Evolutionary conservation across 2,329 filamentous ascomycete genomes (phyloP), one percentile per base, ranked within the genome.

Genomic region (Diaporthe citri): DNA sequence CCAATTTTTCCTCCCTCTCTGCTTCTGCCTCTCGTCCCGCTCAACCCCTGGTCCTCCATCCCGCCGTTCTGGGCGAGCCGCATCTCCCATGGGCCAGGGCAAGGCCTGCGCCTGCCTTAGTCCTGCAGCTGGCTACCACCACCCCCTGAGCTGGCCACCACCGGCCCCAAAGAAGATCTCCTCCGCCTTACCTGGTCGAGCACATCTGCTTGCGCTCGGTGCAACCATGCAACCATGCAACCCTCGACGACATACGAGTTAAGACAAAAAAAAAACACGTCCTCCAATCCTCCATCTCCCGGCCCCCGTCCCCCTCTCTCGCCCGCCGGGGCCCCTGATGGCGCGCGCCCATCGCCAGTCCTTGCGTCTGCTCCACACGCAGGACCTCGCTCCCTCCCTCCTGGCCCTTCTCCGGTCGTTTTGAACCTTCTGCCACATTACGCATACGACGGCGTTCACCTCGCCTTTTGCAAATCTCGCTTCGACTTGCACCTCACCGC

Each of bases 61-160:
- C 76, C 76, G 76, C 78, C 77, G 76, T 75, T 80, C 80, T 79
- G 79, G 79, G 78, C 77, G 59, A 78, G 79, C 79, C 80, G 79
- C 75, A 76, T 76, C 25, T 25, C 59, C 51, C 34, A 51, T 25
- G 52, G 56, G 56, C 55, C 52, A 48, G 67, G 67, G 52, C 70
- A 59, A 41, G 55, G 55, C 36, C 41, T 43, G 36, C 39, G 55
- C 70, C 39, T 71, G 57, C 69, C 41, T 72, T 72, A 75, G 73
- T 74, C 74, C 55, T 72, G 67, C 60, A 71, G 74, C 71, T 74
- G 62, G 60, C 56, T 25, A 64, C 59, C 59, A 64, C 59, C 39
- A 25, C 41, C 59, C 55, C 74, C 70, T 75, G 74, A 69, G 52
- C 55, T 66, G 46, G 31, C 10, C 25, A 25, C 59, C 56, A 55